Base-by-base conservation (phyloP, 192 early-diverging fungal species). In the Allomyces javanicus region DNA sequence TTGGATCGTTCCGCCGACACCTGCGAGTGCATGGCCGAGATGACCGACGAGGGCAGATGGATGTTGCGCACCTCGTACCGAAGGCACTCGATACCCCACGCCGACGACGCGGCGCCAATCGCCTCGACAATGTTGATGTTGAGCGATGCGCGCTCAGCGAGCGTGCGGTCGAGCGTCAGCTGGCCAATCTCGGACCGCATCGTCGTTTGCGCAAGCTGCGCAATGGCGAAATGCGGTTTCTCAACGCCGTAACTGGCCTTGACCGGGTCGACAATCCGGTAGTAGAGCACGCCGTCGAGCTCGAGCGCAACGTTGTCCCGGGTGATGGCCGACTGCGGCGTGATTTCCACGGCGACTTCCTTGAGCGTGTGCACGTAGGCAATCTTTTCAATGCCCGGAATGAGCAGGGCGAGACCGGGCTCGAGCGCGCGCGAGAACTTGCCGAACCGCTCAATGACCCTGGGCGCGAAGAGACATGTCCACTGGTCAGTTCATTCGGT, bases 121-220 rank as follows among this genome's bases (percentile, higher is more conserved):
- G 93, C 87, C 25, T 91, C 81, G 22, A 96, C 93, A 76, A 98
- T 98, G 70, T 91, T 89, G 66, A 83, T 74, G 75, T 98, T 98
- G 63, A 98, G 76, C 63, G 87, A 86, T 55, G 90, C 88, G 72
- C 96, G 85, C 74, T 98, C 92, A 0, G 93, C 91, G 65, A 98
- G 76, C 19, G 95, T 98, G 12, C 87, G 84, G 73, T 98, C 95
- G 69, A 98, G 76, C 4, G 92, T 96, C 87, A 98, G 88, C 76
- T 95, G 92, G 45, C 95, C 95, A 71, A 98, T 98, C 72, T 98
- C 95, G 6, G 95, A 93, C 50, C 95, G 87, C 95, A 98, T 96
- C 0, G 95, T 95, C 9, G 95, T 98, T 74, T 98, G 95, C n/a
- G 95, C 95, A 67, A 98, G 80, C 75, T 98, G 95, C 7, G 91